These are phyloP conservation scores for Phytophthora fragariaefolia DNA, from an alignment of 352 stramenopile species.

Conservation along the genomic window DNA sequence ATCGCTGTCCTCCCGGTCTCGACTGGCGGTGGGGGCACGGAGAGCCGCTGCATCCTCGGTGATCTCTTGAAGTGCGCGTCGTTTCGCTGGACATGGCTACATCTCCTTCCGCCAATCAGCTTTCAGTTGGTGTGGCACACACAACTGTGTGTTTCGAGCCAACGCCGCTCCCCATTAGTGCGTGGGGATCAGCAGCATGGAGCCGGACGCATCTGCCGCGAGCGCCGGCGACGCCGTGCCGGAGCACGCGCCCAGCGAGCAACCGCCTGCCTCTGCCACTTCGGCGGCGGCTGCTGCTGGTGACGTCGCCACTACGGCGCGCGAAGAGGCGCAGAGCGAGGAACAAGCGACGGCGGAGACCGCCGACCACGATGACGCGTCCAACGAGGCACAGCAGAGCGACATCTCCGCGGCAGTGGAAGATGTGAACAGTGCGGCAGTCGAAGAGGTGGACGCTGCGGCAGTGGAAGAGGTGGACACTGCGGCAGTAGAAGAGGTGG, in stretches of 20 bases:
- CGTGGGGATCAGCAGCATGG: conserved; percentile 29
- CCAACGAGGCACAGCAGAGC: background rate
- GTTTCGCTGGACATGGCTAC: conserved; percentile 31
- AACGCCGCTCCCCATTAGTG: conserved; percentile 15
- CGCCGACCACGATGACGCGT: conserved; percentile 1
- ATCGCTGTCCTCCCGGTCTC: background rate
- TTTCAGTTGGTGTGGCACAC: background rate
- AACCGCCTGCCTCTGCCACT: background rate
- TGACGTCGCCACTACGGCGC: background rate
- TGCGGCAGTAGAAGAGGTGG: background rate
- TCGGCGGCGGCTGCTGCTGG: background rate
- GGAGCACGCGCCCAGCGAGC: background rate
- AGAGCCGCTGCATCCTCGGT: background rate
- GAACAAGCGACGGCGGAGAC: conserved; percentile 1
- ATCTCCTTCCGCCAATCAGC: conserved; percentile 24
- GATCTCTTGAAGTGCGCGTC: conserved; percentile 1
- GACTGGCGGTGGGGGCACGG: conserved; percentile 2
- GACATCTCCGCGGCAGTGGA: background rate
- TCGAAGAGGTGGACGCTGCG: no score
- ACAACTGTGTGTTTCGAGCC: conserved; percentile 5
- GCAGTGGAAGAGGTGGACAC: background rate
- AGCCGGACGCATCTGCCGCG: conserved; percentile 14
- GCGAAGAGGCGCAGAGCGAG: background rate
- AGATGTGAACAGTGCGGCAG: no score
- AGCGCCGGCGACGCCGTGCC: background rate